phyloP scores from a whole-genome alignment of 2,329 filamentous ascomycete species.

The Trichoderma sp. region DNA sequence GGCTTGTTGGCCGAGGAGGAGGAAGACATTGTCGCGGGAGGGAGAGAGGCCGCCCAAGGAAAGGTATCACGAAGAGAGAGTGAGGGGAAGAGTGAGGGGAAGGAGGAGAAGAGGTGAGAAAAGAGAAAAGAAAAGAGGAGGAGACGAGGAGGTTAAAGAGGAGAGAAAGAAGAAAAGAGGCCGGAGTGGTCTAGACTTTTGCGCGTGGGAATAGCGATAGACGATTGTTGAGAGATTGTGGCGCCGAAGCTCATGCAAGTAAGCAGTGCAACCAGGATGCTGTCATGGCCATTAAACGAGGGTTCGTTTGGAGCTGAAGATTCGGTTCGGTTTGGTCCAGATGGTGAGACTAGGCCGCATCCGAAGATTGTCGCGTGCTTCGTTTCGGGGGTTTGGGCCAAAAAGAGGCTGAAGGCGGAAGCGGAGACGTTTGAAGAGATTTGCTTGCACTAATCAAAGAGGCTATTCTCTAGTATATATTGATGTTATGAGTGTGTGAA shows the following conservation, averaged over 20 bases:
- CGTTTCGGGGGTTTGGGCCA: not conserved
- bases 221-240: conserved; percentile 10
- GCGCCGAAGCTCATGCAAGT: conserved; percentile 17
- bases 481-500: no score
- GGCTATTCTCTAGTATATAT: no score
- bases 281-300: conserved; percentile 6
- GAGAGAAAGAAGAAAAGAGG: not conserved
- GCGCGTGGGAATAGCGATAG: not conserved
- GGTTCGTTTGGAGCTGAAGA: not conserved
- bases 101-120: not conserved
- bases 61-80: not conserved
- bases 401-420: not conserved
- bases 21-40: conserved; percentile 21
- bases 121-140: not conserved
- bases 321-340: not conserved
- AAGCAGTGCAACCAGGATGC: conserved; percentile 16
- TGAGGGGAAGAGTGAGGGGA: no score
- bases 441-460: not conserved
- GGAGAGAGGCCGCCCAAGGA: not conserved
- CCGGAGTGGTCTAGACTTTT: conserved; percentile 7
- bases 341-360: conserved; percentile 12
- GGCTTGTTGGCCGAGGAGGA: conserved; percentile 21
- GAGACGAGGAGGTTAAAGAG: not conserved
- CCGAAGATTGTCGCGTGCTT: conserved; percentile 11
- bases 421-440: not conserved